Conservation (phyloP, 352 stramenopile species). For the Phytophthora gonapodyides region DNA sequence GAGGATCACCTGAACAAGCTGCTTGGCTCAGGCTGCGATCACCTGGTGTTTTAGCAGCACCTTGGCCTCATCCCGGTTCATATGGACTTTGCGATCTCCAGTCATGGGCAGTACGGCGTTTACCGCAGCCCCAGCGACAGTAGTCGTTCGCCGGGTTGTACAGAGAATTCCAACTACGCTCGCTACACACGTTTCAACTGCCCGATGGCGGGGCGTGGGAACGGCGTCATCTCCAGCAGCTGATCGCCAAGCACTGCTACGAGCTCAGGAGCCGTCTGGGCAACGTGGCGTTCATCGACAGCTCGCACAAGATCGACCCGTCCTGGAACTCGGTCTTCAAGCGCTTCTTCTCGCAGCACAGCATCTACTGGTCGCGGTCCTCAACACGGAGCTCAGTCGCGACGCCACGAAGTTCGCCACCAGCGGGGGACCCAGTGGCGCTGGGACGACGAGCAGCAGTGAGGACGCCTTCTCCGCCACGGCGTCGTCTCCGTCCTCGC, state of each 20-base stretch:
- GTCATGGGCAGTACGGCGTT: no score
- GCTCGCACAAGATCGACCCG: conserved; percentile 77
- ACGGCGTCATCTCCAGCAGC: no score
- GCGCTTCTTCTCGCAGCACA: conserved; percentile 82
- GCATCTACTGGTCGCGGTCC: conserved; percentile 79
- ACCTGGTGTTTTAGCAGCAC: no score
- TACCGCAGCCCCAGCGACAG: no score
- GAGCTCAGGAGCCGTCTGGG: conserved; percentile 82
- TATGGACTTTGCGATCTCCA: no score
- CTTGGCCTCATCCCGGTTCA: no score
- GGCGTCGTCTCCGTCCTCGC: conserved; percentile 29
- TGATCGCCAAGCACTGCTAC: conserved; percentile 82
- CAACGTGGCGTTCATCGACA: conserved; percentile 90
- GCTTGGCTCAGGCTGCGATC: no score
- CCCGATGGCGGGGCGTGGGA: no score
- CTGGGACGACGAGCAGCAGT: conserved; percentile 26
- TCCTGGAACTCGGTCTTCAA: conserved; percentile 76
- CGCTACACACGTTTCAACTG: no score
- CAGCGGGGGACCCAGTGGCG: conserved; percentile 12
- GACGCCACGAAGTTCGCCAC: conserved; percentile 31
- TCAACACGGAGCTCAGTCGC: conserved; percentile 64
- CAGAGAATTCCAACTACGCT: no score
- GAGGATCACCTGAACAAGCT: no score
- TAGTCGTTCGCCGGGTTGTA: no score
- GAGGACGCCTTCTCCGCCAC: conserved; percentile 25